A percentile compares a stretch with the other conserved stretches of the same genome.
phyloP scores from a whole-genome alignment of 2,329 filamentous ascomycete genomes.

The Colletotrichum ledebouriae region DNA sequence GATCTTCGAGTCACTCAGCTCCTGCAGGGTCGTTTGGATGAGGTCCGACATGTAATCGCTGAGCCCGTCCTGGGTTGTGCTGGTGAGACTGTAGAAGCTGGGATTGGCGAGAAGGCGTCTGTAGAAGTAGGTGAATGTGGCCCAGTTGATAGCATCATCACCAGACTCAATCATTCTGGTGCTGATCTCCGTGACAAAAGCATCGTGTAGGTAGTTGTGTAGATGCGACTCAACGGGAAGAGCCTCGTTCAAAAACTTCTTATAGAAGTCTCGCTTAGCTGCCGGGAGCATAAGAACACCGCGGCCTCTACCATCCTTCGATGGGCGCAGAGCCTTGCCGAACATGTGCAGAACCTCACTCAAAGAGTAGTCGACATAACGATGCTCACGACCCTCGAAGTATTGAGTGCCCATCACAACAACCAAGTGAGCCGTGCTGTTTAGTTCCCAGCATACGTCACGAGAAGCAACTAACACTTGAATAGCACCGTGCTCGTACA shows the following conservation, averaged over 20 bases:
- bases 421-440: slow-evolving; percentile 89
- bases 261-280: slow-evolving; percentile 97
- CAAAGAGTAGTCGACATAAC: slow-evolving; percentile 95
- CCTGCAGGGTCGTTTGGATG: slow-evolving; percentile 91
- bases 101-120: slow-evolving; percentile 93
- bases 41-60: slow-evolving; percentile 94
- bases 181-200: slow-evolving; percentile 96
- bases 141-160: slow-evolving; percentile 98
- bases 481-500: slow-evolving; percentile 90
- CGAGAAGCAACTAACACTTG: slow-evolving; percentile 83
- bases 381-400: slow-evolving; percentile 95
- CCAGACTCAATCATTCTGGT: slow-evolving; percentile 95
- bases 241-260: slow-evolving; percentile 97
- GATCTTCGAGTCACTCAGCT: slow-evolving; percentile 92
- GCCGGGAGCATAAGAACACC: slow-evolving; percentile 97
- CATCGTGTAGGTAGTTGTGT: slow-evolving; percentile 91
- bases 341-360: slow-evolving; percentile 98
- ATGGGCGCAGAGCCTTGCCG: slow-evolving; percentile 86
- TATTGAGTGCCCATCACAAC: slow-evolving; percentile 98
- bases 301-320: slow-evolving; percentile 83
- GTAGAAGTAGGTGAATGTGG: slow-evolving; percentile 98
- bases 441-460: slow-evolving; percentile 96
- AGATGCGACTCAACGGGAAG: slow-evolving; percentile 95
- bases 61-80: slow-evolving; percentile 91
- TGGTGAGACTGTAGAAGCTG: slow-evolving; percentile 92